Conservation (phyloP, 163 green algal genomes). For the Scenedesmus sp. region DNA sequence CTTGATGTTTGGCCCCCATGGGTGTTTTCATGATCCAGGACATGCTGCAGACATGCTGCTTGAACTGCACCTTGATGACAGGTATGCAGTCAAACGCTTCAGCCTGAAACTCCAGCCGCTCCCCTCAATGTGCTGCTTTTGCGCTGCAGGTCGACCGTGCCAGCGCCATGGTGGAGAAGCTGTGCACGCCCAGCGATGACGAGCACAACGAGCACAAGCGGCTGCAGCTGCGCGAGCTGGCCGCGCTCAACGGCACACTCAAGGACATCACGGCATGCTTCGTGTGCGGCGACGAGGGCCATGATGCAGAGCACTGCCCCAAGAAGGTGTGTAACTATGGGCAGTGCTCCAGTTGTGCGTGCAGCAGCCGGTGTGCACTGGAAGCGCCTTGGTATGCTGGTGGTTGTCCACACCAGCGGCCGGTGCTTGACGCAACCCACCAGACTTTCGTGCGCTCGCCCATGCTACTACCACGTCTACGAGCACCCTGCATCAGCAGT, state of each 20-base stretch:
- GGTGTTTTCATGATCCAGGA: no score
- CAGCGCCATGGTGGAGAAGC: constrained; percentile 90
- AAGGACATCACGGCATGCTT: constrained; percentile 87
- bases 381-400: no score
- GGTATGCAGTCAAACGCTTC: background rate
- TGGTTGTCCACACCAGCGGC: no score
- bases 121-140: background rate
- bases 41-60: no score
- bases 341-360: background rate
- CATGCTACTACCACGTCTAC: no score
- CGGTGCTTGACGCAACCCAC: no score
- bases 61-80: no score
- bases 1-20: no score
- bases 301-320: constrained; percentile 82
- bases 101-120: background rate
- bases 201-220: constrained; percentile 97
- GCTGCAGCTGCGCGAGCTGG: constrained; percentile 92
- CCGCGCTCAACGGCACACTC: constrained; percentile 94
- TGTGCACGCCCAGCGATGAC: constrained; percentile 94
- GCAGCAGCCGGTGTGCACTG: background rate
- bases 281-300: constrained; percentile 87
- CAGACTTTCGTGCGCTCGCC: no score
- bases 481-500: no score
- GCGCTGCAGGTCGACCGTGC: constrained; percentile 83
- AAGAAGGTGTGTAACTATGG: constrained; percentile 56